These are phyloP conservation scores for Coemansia erecta DNA, from an alignment of 192 early-diverging fungal genomes.

Conservation along the genomic window DNA sequence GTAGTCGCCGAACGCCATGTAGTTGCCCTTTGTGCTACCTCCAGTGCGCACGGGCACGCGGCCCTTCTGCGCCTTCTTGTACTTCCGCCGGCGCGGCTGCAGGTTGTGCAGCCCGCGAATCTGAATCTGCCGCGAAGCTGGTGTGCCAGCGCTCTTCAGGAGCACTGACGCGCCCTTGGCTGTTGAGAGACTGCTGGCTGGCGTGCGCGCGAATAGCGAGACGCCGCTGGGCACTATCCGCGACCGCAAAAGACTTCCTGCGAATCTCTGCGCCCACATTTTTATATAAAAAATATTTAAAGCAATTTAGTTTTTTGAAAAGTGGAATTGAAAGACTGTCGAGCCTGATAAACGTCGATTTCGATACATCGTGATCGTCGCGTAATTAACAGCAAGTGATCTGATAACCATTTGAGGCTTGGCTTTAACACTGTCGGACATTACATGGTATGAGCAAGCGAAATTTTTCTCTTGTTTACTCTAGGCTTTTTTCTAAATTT, in stretches of 20 bases:
- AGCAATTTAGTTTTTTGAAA: background rate
- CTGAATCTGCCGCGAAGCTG: constrained; percentile 14
- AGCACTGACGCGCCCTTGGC: background rate
- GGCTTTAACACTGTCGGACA: background rate
- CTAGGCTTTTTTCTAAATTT: no score
- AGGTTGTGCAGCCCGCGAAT: constrained; percentile 63
- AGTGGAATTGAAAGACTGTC: no score
- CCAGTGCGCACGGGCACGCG: constrained; percentile 78
- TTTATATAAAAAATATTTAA: background rate
- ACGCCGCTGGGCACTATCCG: constrained; percentile 5
- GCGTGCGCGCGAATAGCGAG: background rate
- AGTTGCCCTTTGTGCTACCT: constrained; percentile 84
- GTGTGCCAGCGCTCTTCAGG: constrained; percentile 1
- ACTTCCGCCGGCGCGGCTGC: constrained; percentile 75
- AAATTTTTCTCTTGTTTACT: no score
- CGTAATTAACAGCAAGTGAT: background rate
- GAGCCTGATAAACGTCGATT: no score
- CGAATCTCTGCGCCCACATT: constrained; percentile 48
- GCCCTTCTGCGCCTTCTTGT: constrained; percentile 89
- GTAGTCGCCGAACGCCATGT: constrained; percentile 85
- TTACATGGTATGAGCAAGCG: no score
- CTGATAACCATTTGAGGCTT: background rate
- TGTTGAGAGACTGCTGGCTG: constrained; percentile 1
- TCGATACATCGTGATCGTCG: no score
- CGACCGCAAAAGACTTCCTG: constrained; percentile 26